Evolutionary conservation across 2,329 filamentous ascomycete species (phyloP).

Genomic region (Ampelomyces quisqualis): DNA sequence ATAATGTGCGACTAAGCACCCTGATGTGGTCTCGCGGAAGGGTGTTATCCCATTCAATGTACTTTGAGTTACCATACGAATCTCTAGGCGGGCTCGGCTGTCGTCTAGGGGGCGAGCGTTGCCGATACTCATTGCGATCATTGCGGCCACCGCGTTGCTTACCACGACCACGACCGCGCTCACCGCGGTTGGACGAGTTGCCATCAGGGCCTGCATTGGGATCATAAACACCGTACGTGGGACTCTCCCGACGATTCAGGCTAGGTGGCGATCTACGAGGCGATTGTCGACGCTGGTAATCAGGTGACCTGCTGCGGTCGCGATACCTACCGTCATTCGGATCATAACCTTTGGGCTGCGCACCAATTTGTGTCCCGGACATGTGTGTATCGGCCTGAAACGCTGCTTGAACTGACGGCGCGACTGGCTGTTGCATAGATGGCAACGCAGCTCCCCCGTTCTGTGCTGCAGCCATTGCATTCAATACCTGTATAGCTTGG

Average conservation of each 20-base stretch:
- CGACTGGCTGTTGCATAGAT: slow-evolving; percentile 18
- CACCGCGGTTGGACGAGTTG: slow-evolving; percentile 60
- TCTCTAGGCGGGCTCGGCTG: slow-evolving; percentile 54
- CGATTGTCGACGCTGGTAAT: slow-evolving; percentile 65
- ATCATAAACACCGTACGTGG: slow-evolving; percentile 72
- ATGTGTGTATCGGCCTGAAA: slow-evolving; percentile 21
- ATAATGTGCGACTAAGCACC: slow-evolving; percentile 91
- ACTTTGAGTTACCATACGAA: slow-evolving; percentile 58
- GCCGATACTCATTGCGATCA: slow-evolving; percentile 69
- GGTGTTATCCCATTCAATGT: slow-evolving; percentile 74
- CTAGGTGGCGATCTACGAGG: slow-evolving; percentile 59
- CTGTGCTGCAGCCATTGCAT: slow-evolving; percentile 30
- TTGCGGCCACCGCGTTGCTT: slow-evolving; percentile 44
- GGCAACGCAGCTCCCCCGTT: slow-evolving; percentile 21
- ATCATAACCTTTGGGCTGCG: slow-evolving; percentile 30
- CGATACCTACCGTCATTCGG: slow-evolving; percentile 39
- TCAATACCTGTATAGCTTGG: slow-evolving; percentile 39
- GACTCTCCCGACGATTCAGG: slow-evolving; percentile 63
- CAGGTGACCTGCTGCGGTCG: slow-evolving; percentile 54
- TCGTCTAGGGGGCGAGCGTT: slow-evolving; percentile 76
- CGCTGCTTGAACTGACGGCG: too few relatives aligned
- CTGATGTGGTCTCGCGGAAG: slow-evolving; percentile 73
- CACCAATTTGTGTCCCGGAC: slow-evolving; percentile 23
- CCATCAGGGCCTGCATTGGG: slow-evolving; percentile 58
- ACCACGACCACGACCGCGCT: slow-evolving; percentile 57